Base-by-base conservation (phyloP, 306 rosid species). In the Ammopiptanthus mongolicus region DNA sequence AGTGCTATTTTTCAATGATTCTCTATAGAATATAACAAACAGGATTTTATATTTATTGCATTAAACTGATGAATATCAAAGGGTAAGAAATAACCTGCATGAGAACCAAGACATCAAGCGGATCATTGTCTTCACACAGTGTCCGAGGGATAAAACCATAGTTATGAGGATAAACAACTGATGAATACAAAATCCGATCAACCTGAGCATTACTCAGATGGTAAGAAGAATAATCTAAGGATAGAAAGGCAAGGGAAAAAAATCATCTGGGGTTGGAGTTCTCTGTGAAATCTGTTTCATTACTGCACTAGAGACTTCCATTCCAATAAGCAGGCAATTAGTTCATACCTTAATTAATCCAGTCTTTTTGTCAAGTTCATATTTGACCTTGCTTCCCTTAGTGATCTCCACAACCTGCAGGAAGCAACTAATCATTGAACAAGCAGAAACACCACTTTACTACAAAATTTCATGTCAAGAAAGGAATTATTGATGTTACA, bases 81-180 rank as follows among this genome's bases (percentile, higher is more conserved):
- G 0, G n/a, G 23, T 46, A 75, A 65, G 7, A 51, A 56, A 21
- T 56, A 50, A 87, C 98, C 97, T 92, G 99, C 99, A 96, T 96
- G 65, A 96, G 96, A 80, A 96, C 83, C 77, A 96, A 81, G 75
- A 90, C 97, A 84, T 96, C 99, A 60, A 92, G 72, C 1, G 99
- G 98, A 82, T 96, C 99, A 52, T 96, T 96, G 97, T 96, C 99
- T 84, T 96, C 99, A 67, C 99, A 96, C 55, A 96, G 80, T 47
- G 98, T 92, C 71, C 97, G 99, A 53, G 99, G 97, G 73, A 96
- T 96, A 80, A 96, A 96, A 68, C 99, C 99, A 41, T 96, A 92
- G 82, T 96, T 96, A 74, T 96, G 97, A 55, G 99, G 98, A 81
- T 96, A 96, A 73, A 96, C 99, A 33, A 96, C 93, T 0, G 97